Evolutionary conservation across 371 early-diverging fungal species (phyloP), one percentile per base, ranked within the genome.

Genomic region (Smittium culicis): DNA sequence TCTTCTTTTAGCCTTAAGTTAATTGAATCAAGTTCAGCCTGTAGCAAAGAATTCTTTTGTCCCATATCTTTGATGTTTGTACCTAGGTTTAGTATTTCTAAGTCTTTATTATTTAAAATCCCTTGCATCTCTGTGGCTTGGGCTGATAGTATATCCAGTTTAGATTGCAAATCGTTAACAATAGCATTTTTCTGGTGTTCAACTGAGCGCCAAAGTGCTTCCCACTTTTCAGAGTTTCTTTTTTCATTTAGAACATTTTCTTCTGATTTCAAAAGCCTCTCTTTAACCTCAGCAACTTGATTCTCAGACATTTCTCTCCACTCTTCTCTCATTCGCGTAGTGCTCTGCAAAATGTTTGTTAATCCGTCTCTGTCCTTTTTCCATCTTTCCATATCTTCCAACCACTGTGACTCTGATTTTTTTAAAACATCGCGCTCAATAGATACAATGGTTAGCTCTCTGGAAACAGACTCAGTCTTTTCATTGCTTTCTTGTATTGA

Each of bases 1-100:
- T 81, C 81, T 1, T 70, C 61, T 69, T 81, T 75, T 59, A 78
- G 77, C 61, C 82, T 80, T 28, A 80, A 76, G 29, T 77, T 73
- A 54, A 82, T 34, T 57, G 81, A 78, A 11, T 71, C 64, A 0
- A 73, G 67, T 27, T 77, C 75, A 1, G 72, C 68, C 1, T 71
- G 73, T 24, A 84, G 72, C 67, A 81, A 77, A 60, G 75, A 70
- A 29, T 64, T 71, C 27, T 27, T 57, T 5, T 57, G 14, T 16
- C 27, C 5, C 16, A 27, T n/a, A n/a, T n/a, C 57, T 16, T 27
- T 57, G 5, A 25, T 25, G 14, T 25, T 27, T 16, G 57, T 16
- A n/a, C 5, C 25, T 5, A 57, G 57, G 8, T 57, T 57, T n/a
- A 16, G 16, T 16, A 57, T 14, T 57, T 57, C 57, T 27, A n/a